Evolutionary conservation across 1,139 yeast species (phyloP).

Genomic region (Suhomyces anneliseae): DNA sequence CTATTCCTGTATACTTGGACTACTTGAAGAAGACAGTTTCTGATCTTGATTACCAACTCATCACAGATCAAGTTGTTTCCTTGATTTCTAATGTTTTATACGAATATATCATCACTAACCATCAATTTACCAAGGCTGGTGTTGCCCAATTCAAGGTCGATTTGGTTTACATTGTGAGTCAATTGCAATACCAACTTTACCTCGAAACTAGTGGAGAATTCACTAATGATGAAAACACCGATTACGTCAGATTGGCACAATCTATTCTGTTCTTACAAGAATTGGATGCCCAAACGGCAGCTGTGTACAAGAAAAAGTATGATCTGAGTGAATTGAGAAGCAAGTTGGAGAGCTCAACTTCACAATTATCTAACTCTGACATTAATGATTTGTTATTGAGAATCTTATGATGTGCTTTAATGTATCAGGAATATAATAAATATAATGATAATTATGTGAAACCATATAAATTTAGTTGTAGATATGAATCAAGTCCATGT

Average conservation of each 20-base stretch:
- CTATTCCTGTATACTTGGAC: conserved; percentile 36
- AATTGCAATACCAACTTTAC: conserved; percentile 29
- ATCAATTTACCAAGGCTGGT: conserved; percentile 59
- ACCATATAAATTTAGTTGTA: background rate
- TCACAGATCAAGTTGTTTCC: conserved; percentile 42
- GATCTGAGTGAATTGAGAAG: conserved; percentile 23
- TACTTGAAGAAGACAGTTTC: conserved; percentile 33
- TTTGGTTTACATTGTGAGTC: conserved; percentile 43
- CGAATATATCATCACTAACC: conserved; percentile 63
- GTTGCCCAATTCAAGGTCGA: conserved; percentile 58
- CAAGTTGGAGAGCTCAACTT: conserved; percentile 24
- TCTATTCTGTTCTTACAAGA: conserved; percentile 43
- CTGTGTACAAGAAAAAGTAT: conserved; percentile 15
- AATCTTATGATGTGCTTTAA: conserved; percentile 19
- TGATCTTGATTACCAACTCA: conserved; percentile 27
- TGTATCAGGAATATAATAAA: background rate
- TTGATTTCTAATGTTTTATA: conserved; percentile 50
- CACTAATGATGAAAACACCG: conserved; percentile 30
- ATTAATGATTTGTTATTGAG: conserved; percentile 32
- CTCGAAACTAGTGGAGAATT: conserved; percentile 14
- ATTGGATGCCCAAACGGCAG: conserved; percentile 24
- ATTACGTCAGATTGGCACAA: conserved; percentile 32
- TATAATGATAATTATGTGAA: no score
- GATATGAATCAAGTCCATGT: no score
- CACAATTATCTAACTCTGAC: conserved; percentile 36